Evolutionary conservation across 495 filamentous ascomycete genomes (phyloP), one percentile per base, ranked within the genome.

Genomic region (Trichodelitschia bisporula): DNA sequence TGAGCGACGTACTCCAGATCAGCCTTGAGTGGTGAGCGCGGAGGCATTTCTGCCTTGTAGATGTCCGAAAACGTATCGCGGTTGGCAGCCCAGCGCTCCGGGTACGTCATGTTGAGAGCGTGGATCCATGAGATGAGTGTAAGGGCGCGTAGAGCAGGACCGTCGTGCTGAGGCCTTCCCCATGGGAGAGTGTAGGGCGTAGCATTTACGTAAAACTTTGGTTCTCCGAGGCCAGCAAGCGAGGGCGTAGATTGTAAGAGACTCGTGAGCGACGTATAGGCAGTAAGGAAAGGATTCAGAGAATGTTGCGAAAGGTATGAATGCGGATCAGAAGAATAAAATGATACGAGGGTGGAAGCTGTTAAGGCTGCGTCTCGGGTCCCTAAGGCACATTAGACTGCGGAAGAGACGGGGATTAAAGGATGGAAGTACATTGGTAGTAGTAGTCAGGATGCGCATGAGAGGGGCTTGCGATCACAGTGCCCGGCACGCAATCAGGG

Each of bases 101-200:
- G 49, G 18, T 56, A 33, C 2, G 50, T 50, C 9, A 37, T 28
- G 32, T 54, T 54, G 27, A 48, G 42, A 9, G 35, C 34, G 14
- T 40, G 45, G 6, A 57, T 36, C 28, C 57, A 62, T 8, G 40
- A 40, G 19, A 60, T 59, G 18, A 64, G 38, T 10, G 59, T 51
- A 33, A 59, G 46, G 13, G 55, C 53, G 5, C 59, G 41, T 17
- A 62, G 50, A 2, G 59, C 58, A 24, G 68, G 67, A 11, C 68
- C 67, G 41, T 72, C 68, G 19, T 59, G 49, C 43, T 73, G 68
- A 15, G 68, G 68, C 15, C 68, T 50, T 19, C 68, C 69, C 68
- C 68, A 73, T 1, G 55, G 39, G 18, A 56, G 65, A 14, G 52
- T 54, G 44, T 64, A 72, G 6, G 58, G 50, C 19, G 51, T 53